phyloP scores from a whole-genome alignment of 164 flowering plant species.

The Magnolia officinalis region DNA sequence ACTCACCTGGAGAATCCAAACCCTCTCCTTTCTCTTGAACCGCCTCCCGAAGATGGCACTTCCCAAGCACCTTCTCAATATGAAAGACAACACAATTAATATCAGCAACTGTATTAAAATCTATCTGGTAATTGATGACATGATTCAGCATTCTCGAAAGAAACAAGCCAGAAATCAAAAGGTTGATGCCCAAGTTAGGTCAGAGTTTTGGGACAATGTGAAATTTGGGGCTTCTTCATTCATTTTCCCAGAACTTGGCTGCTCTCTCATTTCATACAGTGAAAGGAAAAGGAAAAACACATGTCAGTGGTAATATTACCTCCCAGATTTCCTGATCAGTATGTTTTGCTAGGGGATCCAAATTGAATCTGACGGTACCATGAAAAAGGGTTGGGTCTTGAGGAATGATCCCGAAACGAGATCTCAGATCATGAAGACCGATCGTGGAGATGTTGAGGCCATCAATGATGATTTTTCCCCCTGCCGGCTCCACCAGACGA shows the following conservation, averaged over 20 bases:
- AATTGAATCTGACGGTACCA: slow-evolving; percentile 62
- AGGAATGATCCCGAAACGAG: slow-evolving; percentile 63
- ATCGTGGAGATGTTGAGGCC: slow-evolving; percentile 49
- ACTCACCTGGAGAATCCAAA: slow-evolving; percentile 45
- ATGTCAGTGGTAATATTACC: slow-evolving; percentile 28
- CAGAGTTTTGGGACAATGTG: neutral
- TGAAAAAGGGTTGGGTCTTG: slow-evolving; percentile 70
- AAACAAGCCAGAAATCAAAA: neutral
- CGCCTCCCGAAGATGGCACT: slow-evolving; percentile 59
- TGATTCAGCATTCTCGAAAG: no score
- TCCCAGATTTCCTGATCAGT: slow-evolving; percentile 65
- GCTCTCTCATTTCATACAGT: neutral
- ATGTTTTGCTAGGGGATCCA: slow-evolving; percentile 56
- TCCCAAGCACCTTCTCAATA: slow-evolving; percentile 48
- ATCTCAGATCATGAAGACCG: slow-evolving; percentile 75
- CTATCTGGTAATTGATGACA: no score
- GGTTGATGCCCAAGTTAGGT: neutral
- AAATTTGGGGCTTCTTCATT: neutral
- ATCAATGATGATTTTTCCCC: slow-evolving; percentile 55
- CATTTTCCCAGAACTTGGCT: neutral
- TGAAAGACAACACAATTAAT: slow-evolving; percentile 1
- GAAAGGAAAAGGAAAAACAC: neutral
- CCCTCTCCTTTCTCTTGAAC: slow-evolving; percentile 53
- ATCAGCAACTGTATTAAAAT: neutral
- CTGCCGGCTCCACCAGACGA: slow-evolving; percentile 63